phyloP scores from a whole-genome alignment of 371 early-diverging fungal species.

The Rhizopus arrhizus region DNA sequence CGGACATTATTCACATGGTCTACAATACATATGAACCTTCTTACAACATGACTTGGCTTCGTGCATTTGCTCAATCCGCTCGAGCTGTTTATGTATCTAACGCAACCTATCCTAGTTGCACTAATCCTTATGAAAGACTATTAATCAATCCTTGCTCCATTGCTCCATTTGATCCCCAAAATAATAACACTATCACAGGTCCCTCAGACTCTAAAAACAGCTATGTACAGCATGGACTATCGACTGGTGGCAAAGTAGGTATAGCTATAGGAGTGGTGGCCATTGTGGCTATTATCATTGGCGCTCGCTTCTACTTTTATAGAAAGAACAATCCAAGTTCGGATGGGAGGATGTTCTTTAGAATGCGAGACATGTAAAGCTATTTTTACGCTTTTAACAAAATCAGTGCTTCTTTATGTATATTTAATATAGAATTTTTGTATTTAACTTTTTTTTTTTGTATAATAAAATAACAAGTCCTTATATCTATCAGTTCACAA shows the following conservation, averaged over 20 bases:
- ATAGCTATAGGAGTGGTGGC: slow-evolving; percentile 45
- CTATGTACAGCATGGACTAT: slow-evolving; percentile 12
- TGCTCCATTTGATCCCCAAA: slow-evolving; percentile 12
- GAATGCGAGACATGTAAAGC: slow-evolving; percentile 19
- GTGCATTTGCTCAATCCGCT: slow-evolving; percentile 40
- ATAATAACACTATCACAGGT: slow-evolving; percentile 12
- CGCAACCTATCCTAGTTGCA: slow-evolving; percentile 21
- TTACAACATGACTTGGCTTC: slow-evolving; percentile 43
- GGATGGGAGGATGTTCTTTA: slow-evolving; percentile 11
- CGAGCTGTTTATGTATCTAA: slow-evolving; percentile 12
- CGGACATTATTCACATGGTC: slow-evolving; percentile 46
- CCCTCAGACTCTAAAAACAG: slow-evolving; percentile 2
- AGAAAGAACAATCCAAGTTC: not conserved
- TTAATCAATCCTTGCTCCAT: slow-evolving; percentile 16
- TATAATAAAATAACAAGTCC: too few species aligned
- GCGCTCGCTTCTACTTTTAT: slow-evolving; percentile 17
- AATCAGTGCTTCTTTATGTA: too few species aligned
- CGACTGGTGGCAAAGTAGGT: slow-evolving; percentile 42
- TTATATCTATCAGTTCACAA: too few species aligned
- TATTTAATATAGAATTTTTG: too few species aligned
- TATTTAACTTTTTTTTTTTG: too few species aligned
- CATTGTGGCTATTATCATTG: slow-evolving; percentile 26
- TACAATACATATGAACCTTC: slow-evolving; percentile 42
- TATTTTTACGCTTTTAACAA: too few species aligned
- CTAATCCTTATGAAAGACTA: slow-evolving; percentile 8